These are phyloP conservation scores for Heracleum sosnowskyi DNA, from an alignment of 129 eudicot genomes.

Conservation along the genomic window DNA sequence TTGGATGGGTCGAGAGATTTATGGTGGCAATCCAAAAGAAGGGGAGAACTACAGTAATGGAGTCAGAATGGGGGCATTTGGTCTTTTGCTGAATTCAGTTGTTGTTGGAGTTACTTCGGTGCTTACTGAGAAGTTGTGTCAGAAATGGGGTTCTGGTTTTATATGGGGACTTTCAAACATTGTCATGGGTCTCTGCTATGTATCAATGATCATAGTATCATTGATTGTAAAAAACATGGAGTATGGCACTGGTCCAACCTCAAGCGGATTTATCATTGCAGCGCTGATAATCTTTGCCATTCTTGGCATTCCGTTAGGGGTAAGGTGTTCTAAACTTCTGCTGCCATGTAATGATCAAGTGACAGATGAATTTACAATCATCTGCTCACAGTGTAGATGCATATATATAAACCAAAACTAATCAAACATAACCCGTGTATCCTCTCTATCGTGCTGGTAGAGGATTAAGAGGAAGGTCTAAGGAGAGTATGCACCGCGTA, in stretches of 20 bases:
- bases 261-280: slow-evolving; percentile 64
- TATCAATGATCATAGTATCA: slow-evolving; percentile 65
- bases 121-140: slow-evolving; percentile 66
- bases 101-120: slow-evolving; percentile 76
- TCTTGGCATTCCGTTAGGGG: slow-evolving; percentile 68
- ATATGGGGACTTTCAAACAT: slow-evolving; percentile 82
- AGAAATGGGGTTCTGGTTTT: slow-evolving; percentile 79
- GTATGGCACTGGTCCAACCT: slow-evolving; percentile 32
- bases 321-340: neutral
- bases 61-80: slow-evolving; percentile 89
- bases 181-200: slow-evolving; percentile 65
- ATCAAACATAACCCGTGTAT: neutral
- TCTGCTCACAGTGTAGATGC: neutral
- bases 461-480: neutral
- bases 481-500: neutral
- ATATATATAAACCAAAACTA: neutral
- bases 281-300: slow-evolving; percentile 57
- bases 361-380: neutral
- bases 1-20: slow-evolving; percentile 98
- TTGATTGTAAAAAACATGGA: slow-evolving; percentile 38
- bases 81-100: slow-evolving; percentile 83
- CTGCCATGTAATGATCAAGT: neutral
- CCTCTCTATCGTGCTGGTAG: neutral
- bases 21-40: slow-evolving; percentile 73
- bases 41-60: slow-evolving; percentile 61